A percentile compares a stretch with the other conserved stretches of the same genome.
Evolutionary conservation across 2,329 filamentous ascomycete genomes (phyloP).

Genomic region (Huntiella moniliformis): DNA sequence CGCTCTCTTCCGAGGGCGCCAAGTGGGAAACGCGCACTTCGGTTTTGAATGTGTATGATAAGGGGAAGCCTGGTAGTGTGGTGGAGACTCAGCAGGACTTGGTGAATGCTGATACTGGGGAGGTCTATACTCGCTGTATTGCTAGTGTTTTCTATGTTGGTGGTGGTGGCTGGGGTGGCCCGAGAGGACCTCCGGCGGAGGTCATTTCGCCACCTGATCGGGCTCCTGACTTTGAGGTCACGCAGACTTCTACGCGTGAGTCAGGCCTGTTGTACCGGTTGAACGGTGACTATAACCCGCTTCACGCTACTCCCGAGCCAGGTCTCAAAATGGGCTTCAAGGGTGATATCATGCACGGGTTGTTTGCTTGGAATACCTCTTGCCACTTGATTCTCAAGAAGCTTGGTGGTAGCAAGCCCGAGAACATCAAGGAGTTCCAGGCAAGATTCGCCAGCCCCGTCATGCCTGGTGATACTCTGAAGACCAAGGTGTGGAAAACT

Average conservation of each 20-base stretch:
- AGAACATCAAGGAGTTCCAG: conserved; percentile 74
- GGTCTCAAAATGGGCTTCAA: conserved; percentile 82
- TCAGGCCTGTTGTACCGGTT: conserved; percentile 64
- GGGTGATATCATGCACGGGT: conserved; percentile 72
- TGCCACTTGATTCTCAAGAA: conserved; percentile 54
- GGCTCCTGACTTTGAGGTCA: conserved; percentile 50
- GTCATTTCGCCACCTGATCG: conserved; percentile 62
- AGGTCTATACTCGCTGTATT: conserved; percentile 37
- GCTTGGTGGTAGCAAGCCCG: conserved; percentile 58
- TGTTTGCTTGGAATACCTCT: conserved; percentile 72
- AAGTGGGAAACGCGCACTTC: conserved; percentile 61
- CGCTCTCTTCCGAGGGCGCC: conserved; percentile 48
- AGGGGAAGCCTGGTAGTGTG: conserved; percentile 66
- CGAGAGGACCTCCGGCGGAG: conserved; percentile 65
- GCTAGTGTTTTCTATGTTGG: conserved; percentile 63
- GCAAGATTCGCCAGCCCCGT: conserved; percentile 75
- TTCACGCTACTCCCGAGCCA: conserved; percentile 72
- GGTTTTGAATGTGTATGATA: conserved; percentile 76
- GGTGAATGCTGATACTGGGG: conserved; percentile 43
- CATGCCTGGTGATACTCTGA: conserved; percentile 62
- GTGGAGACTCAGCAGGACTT: conserved; percentile 62
- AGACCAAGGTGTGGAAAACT: conserved; percentile 64
- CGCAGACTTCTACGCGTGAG: conserved; percentile 51
- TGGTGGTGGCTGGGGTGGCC: conserved; percentile 69
- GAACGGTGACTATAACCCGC: conserved; percentile 87